Evolutionary conservation across 1,284 basidiomycete species (phyloP), one percentile per base, ranked within the genome.

Genomic region (Ustilago cynodontis): DNA sequence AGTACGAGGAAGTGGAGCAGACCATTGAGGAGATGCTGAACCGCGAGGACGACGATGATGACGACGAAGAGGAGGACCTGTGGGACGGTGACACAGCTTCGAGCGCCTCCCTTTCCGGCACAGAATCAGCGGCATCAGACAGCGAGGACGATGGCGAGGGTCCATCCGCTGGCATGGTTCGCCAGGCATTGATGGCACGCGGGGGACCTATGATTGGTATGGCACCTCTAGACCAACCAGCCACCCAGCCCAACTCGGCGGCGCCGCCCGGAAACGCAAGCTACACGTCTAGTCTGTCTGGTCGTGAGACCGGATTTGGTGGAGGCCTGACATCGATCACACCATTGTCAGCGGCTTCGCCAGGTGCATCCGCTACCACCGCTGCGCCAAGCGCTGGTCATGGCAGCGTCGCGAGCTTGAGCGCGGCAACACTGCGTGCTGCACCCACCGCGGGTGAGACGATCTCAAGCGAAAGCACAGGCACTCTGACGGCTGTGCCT

Each of bases 1-100:
- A 98, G 86, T 88, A 98, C 64, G 94, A 93, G 79, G 96, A 99
- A 87, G 97, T 95, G 71, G 95, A 98, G 84, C 95, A 98, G 87
- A 89, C 96, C 58, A 89, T 97, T 16, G 93, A 95, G 35, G 84
- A 86, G 74, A 83, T 84, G 79, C 80, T 84, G 52, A 84, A 84
- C 61, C 81, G 82, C 31, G 82, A 85, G 47, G 83, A 85, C 28
- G 83, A 83, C 16, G 82, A 84, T 26, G 82, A 81, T 26, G 82
- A 84, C 43, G 83, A 83, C 58, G 79, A 82, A 10, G 81, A 80
- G 28, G 79, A 73, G 2, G 82, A 80, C 22, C 64, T 66, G 3
- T 73, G 75, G 71, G 75, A 73, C 18, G 71, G 71, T 31, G 64
- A 60, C 57, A 73, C 61, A 0, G 71, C 71, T 11, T 73, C 75